A percentile compares a stretch with the other conserved stretches of the same genome.
Conservation (phyloP, 1,284 basidiomycete genomes). For the Kwoniella shivajii region DNA sequence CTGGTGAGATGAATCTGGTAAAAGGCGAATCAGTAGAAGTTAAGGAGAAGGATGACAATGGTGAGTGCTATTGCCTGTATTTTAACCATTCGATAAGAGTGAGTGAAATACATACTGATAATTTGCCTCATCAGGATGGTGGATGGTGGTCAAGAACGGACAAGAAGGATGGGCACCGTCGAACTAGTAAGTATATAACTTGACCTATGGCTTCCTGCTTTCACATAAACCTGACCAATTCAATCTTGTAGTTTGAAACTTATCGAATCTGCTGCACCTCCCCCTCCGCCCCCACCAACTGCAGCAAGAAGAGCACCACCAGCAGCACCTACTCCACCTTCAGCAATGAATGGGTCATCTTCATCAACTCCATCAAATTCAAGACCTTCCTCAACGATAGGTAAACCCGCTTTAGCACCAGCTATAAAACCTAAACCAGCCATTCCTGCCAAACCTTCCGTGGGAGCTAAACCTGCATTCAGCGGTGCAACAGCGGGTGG, state of each 20-base stretch:
- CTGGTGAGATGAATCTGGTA: conserved; percentile 83
- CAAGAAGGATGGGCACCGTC: conserved; percentile 93
- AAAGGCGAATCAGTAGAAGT: conserved; percentile 94
- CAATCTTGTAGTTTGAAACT: conserved; percentile 7
- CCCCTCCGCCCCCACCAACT: conserved; percentile 66
- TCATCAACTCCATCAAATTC: conserved; percentile 60
- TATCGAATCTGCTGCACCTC: conserved; percentile 58
- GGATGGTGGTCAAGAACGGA: conserved; percentile 85
- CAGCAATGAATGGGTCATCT: conserved; percentile 59
- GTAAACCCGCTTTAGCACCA: conserved; percentile 51
- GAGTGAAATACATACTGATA: conserved; percentile 21
- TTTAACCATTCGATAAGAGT: background rate
- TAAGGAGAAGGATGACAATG: conserved; percentile 89
- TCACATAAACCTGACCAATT: background rate
- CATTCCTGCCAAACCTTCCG: conserved; percentile 55
- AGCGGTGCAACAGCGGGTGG: conserved; percentile 22
- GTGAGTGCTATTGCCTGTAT: conserved; percentile 42
- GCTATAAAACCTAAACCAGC: conserved; percentile 57
- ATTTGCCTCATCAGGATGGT: conserved; percentile 65
- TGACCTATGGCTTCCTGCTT: background rate
- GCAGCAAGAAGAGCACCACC: conserved; percentile 57
- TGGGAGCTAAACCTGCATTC: conserved; percentile 35
- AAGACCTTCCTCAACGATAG: conserved; percentile 57
- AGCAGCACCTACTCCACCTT: conserved; percentile 59
- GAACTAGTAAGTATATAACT: conserved; percentile 65